Evolutionary conservation across 768 basidiomycete genomes (phyloP).

Genomic region (Auricularia heimuer): DNA sequence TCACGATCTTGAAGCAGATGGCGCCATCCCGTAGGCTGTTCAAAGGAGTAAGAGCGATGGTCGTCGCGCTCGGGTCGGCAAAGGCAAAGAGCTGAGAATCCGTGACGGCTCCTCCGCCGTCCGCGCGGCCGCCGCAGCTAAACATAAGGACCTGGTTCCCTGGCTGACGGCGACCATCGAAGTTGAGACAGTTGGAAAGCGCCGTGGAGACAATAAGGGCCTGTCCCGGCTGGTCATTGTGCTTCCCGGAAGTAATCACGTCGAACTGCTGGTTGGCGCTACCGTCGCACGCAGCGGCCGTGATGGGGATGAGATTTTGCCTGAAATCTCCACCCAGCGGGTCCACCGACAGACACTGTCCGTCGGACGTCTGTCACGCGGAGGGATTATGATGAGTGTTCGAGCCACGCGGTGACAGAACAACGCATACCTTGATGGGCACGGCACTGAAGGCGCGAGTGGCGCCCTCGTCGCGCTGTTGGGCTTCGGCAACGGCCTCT

Average conservation of each 20-base stretch:
- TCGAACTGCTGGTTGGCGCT: slow-evolving; percentile 2
- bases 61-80: not conserved
- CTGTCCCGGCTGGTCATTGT: slow-evolving; percentile 3
- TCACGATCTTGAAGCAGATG: not conserved
- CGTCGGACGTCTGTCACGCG: not conserved
- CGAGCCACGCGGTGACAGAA: not conserved
- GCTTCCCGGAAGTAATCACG: not conserved
- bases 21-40: not conserved
- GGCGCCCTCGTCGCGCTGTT: slow-evolving; percentile 5
- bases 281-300: slow-evolving; percentile 2
- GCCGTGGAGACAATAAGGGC: slow-evolving; percentile 2
- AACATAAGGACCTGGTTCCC: slow-evolving; percentile 9
- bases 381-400: not conserved
- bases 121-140: slow-evolving; percentile 7
- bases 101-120: slow-evolving; percentile 3
- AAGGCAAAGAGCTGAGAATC: slow-evolving; percentile 7
- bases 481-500: slow-evolving; percentile 2
- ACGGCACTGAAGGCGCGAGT: slow-evolving; percentile 6
- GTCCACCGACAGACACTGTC: slow-evolving; percentile 5
- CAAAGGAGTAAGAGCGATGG: not conserved
- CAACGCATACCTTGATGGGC: slow-evolving; percentile 3
- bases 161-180: slow-evolving; percentile 1
- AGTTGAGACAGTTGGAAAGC: slow-evolving; percentile 5
- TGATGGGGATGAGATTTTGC: slow-evolving; percentile 4
- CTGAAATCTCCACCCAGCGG: slow-evolving; percentile 6